These are phyloP conservation scores for Cryptococcus depauperatus DNA, from an alignment of 1,284 basidiomycete species.

Conservation along the genomic window DNA sequence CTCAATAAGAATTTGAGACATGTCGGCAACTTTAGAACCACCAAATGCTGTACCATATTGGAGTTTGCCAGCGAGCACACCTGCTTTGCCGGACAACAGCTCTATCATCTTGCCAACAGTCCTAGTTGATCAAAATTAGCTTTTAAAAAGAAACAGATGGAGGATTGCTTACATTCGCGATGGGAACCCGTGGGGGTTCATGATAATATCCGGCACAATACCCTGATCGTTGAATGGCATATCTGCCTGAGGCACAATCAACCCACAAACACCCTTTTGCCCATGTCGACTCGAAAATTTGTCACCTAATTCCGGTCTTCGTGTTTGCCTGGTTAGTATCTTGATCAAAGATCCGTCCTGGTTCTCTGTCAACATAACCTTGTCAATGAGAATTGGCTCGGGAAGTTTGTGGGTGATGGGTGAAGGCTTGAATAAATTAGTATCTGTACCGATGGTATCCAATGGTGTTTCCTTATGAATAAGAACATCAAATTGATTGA, in stretches of 20 bases:
- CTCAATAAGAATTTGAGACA: constrained; percentile 91
- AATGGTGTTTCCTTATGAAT: constrained; percentile 94
- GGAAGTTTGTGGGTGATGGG: constrained; percentile 89
- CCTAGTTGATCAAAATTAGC: constrained; percentile 22
- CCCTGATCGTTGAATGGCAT: constrained; percentile 99
- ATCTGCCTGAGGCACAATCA: constrained; percentile 97
- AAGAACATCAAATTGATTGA: constrained; percentile 88
- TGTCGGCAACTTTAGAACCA: constrained; percentile 98
- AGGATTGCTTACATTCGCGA: constrained; percentile 67
- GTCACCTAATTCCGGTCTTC: constrained; percentile 92
- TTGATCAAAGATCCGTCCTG: constrained; percentile 95
- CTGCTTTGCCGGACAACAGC: constrained; percentile 81
- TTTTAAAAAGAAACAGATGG: neutral
- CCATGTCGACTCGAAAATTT: constrained; percentile 98
- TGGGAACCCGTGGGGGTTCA: constrained; percentile 99
- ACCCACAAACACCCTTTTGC: constrained; percentile 96
- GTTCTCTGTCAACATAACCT: constrained; percentile 93
- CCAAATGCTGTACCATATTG: constrained; percentile 76
- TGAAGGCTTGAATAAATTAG: constrained; percentile 67
- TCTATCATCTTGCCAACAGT: constrained; percentile 99
- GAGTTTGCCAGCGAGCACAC: constrained; percentile 42
- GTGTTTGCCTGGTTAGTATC: constrained; percentile 94
- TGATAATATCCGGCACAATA: constrained; percentile 93
- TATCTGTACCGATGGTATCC: constrained; percentile 56
- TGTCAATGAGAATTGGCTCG: constrained; percentile 90